Evolutionary conservation across 2,329 filamentous ascomycete genomes (phyloP).

Genomic region (Sarocladiaceae sp.): DNA sequence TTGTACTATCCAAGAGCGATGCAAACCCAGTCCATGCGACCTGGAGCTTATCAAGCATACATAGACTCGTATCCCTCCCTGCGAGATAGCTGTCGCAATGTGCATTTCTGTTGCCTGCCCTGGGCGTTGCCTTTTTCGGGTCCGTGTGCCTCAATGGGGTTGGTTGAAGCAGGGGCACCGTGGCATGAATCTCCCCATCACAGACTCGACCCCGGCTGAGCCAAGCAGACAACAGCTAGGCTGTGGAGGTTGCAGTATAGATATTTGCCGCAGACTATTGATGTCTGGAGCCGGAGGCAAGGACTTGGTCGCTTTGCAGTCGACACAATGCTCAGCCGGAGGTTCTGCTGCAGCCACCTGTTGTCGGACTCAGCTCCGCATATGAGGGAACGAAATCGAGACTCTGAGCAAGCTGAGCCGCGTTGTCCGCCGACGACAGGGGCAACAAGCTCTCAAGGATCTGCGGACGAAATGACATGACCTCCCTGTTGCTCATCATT

Average conservation of each 20-base stretch:
- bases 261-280: not conserved
- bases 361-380: not conserved
- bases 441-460: not conserved
- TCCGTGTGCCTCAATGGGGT: not conserved
- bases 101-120: too few relatives aligned
- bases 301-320: not conserved
- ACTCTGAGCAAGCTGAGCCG: not conserved
- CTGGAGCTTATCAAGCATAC: too few relatives aligned
- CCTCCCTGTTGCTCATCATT: conserved; percentile 7
- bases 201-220: not conserved
- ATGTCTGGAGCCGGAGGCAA: not conserved
- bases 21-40: too few relatives aligned
- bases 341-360: conserved; percentile 2
- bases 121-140: too few relatives aligned
- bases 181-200: not conserved
- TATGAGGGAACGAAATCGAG: not conserved
- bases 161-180: conserved; percentile 2
- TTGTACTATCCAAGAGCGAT: too few relatives aligned
- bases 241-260: not conserved
- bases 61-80: too few relatives aligned
- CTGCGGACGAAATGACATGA: not conserved
- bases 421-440: not conserved
- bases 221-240: not conserved
- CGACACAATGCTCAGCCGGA: not conserved
- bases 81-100: too few relatives aligned